These are phyloP conservation scores for Sambucus nigra DNA, from an alignment of 129 eudicot species.

Conservation along the genomic window DNA sequence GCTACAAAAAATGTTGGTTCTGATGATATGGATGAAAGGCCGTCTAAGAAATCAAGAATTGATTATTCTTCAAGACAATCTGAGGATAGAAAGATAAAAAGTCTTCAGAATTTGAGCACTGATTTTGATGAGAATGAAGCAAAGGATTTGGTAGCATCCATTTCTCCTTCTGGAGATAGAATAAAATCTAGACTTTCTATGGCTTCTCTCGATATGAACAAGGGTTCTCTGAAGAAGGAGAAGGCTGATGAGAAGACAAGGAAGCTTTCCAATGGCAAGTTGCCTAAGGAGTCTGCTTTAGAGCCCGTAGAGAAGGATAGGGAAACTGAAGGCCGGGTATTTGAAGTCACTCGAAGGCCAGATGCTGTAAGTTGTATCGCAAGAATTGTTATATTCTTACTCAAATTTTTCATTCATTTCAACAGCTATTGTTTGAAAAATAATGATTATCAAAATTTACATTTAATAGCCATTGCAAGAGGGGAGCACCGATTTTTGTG, in stretches of 20 bases:
- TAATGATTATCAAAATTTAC: background rate
- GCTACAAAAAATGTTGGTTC: conserved; percentile 1
- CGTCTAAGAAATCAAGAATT: conserved; percentile 27
- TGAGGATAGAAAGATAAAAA: conserved; percentile 4
- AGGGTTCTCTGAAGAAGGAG: conserved; percentile 11
- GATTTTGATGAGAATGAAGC: conserved; percentile 13
- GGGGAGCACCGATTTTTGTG: no score
- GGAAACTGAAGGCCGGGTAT: conserved; percentile 18
- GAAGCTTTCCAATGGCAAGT: conserved; percentile 25
- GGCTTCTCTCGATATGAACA: conserved; percentile 5
- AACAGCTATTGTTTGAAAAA: background rate
- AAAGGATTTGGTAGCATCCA: conserved; percentile 11
- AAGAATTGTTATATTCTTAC: background rate
- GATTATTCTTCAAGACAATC: conserved; percentile 16
- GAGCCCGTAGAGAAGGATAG: conserved; percentile 11
- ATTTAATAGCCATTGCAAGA: no score
- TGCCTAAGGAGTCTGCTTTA: conserved; percentile 16
- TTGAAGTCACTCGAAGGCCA: conserved; percentile 39
- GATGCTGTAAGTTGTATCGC: conserved; percentile 48
- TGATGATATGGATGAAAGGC: conserved; percentile 16
- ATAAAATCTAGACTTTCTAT: conserved; percentile 15
- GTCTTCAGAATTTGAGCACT: conserved; percentile 9
- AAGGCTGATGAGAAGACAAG: conserved; percentile 20
- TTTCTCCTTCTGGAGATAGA: conserved; percentile 6
- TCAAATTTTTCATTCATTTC: background rate